These are phyloP conservation scores for Claviceps sorghi DNA, from an alignment of 2,329 filamentous ascomycete species.

Conservation along the genomic window DNA sequence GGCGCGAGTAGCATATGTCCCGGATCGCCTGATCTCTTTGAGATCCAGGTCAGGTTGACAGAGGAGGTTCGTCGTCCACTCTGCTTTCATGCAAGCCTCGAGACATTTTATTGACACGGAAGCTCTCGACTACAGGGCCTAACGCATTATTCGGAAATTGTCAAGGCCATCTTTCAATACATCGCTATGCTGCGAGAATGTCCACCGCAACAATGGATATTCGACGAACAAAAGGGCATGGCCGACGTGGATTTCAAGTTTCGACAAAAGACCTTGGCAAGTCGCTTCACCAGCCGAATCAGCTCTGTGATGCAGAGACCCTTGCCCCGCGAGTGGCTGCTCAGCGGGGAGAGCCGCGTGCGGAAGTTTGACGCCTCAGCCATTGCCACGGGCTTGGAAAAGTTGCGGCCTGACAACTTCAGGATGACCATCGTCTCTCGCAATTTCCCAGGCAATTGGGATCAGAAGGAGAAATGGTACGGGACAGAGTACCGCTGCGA, in stretches of 20 bases:
- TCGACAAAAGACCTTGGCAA: constrained; percentile 81
- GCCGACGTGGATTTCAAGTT: constrained; percentile 92
- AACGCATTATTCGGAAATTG: constrained; percentile 66
- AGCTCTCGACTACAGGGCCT: constrained; percentile 37
- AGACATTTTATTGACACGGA: not conserved
- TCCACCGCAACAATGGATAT: constrained; percentile 81
- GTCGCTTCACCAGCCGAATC: constrained; percentile 72
- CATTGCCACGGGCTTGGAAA: constrained; percentile 60
- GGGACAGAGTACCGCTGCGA: constrained; percentile 84
- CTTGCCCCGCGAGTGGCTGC: constrained; percentile 69
- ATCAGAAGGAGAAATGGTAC: constrained; percentile 91
- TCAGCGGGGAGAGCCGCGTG: constrained; percentile 65
- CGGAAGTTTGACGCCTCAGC: constrained; percentile 65
- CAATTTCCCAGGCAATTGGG: constrained; percentile 70
- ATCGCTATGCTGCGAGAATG: constrained; percentile 70
- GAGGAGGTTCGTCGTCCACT: constrained; percentile 45
- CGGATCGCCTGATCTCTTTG: constrained; percentile 63
- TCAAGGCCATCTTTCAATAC: constrained; percentile 81
- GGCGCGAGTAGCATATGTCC: constrained; percentile 64
- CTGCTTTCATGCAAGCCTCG: not conserved
- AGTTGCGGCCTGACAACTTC: constrained; percentile 77
- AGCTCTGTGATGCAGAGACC: constrained; percentile 86
- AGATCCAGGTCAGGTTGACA: constrained; percentile 64
- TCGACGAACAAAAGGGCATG: constrained; percentile 79
- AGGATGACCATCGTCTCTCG: constrained; percentile 71